Percentiles rank a stretch among this genome's conserved stretches.
Conservation (phyloP, 2,329 filamentous ascomycete genomes). For the Colletotrichum melonis region DNA sequence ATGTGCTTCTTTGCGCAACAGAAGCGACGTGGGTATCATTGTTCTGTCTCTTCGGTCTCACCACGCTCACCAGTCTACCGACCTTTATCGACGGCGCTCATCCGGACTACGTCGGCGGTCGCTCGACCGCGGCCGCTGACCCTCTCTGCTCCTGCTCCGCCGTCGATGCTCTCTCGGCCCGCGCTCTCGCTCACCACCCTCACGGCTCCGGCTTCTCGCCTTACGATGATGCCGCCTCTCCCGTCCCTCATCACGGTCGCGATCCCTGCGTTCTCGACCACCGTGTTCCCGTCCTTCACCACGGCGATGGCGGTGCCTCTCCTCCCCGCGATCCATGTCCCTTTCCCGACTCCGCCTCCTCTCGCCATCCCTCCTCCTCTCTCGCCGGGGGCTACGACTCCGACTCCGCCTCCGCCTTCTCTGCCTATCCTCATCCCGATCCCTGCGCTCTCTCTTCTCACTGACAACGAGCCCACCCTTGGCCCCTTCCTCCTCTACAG, state of each 20-base stretch:
- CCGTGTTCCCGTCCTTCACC: constrained; percentile 14
- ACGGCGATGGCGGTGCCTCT: constrained; percentile 5
- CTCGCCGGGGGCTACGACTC: constrained; percentile 42
- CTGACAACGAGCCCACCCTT: constrained; percentile 34
- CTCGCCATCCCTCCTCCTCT: constrained; percentile 42
- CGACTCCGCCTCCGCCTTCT: constrained; percentile 50
- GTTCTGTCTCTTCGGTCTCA: neutral
- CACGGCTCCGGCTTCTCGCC: constrained; percentile 19
- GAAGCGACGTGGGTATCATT: constrained; percentile 3
- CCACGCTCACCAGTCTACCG: neutral
- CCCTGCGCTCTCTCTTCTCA: constrained; percentile 39
- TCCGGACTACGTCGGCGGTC: constrained; percentile 28
- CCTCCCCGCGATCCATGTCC: constrained; percentile 18
- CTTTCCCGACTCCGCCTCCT: constrained; percentile 34
- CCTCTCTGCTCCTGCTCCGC: constrained; percentile 28
- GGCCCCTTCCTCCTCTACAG: constrained; percentile 36
- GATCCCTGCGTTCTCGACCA: constrained; percentile 12
- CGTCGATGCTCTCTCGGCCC: constrained; percentile 27
- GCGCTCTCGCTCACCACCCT: neutral
- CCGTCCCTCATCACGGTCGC: constrained; percentile 21
- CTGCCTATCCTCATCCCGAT: constrained; percentile 45
- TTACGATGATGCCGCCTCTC: constrained; percentile 27
- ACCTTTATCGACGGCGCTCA: constrained; percentile 17
- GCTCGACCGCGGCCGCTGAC: constrained; percentile 10
- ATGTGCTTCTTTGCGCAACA: neutral